Evolutionary conservation across 345 rosid genomes (phyloP).

Genomic region (Lumnitzera littorea): DNA sequence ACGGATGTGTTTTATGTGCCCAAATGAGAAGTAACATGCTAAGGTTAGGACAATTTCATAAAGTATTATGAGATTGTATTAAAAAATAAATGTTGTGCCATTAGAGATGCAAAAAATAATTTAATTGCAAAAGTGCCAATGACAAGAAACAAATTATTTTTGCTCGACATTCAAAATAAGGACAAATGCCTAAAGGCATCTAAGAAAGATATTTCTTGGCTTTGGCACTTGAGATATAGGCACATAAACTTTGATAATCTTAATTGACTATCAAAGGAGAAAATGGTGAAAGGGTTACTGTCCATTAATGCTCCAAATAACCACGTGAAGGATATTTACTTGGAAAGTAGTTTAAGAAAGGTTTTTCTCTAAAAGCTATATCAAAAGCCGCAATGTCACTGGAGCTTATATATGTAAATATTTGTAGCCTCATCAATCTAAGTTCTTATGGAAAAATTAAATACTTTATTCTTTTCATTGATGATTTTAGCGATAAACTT

Average conservation of each 20-base stretch:
- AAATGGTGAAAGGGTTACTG: too few species aligned
- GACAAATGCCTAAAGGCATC: background rate
- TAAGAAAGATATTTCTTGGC: background rate
- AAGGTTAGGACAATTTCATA: background rate
- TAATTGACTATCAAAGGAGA: background rate
- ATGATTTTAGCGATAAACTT: background rate
- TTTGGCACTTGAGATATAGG: background rate
- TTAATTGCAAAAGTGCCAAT: background rate
- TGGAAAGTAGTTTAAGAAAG: background rate
- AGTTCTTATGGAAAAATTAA: background rate
- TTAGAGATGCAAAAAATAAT: background rate
- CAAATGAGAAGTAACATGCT: background rate
- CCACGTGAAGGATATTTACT: background rate
- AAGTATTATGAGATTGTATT: background rate
- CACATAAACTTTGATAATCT: slow-evolving; percentile 5
- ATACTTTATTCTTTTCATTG: background rate
- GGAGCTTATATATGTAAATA: background rate
- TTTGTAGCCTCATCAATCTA: background rate
- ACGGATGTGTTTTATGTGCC: slow-evolving; percentile 6
- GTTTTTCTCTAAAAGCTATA: background rate
- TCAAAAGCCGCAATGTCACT: background rate
- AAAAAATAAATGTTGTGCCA: background rate
- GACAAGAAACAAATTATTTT: background rate
- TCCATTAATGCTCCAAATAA: too few species aligned
- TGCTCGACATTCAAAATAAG: background rate